Evolutionary conservation across 306 rosid species (phyloP).

Genomic region (Cucumis sativus): DNA sequence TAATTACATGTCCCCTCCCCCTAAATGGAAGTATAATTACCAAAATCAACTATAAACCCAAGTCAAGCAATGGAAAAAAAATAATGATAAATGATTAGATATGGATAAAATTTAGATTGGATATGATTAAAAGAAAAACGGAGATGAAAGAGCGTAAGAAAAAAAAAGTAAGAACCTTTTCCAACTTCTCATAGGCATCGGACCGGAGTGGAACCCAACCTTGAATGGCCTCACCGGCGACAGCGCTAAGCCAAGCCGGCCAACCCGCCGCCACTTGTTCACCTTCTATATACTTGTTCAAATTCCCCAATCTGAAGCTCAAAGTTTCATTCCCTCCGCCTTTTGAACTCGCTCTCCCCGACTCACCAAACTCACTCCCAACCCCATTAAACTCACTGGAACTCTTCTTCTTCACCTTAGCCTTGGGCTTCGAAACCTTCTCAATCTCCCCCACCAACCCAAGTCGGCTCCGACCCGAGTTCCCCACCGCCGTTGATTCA

Average conservation of each 20-base stretch:
- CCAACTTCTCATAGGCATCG: constrained; percentile 85
- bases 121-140: not conserved
- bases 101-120: not conserved
- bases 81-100: not conserved
- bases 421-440: constrained; percentile 6
- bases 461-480: constrained; percentile 32
- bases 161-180: constrained; percentile 37
- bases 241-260: constrained; percentile 96
- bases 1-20: not conserved
- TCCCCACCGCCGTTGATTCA: constrained; percentile 21
- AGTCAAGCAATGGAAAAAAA: not conserved
- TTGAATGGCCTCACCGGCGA: constrained; percentile 88
- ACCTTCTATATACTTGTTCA: constrained; percentile 67
- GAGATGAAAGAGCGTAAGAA: not conserved
- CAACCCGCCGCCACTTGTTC: constrained; percentile 95
- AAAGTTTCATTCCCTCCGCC: constrained; percentile 35
- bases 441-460: constrained; percentile 17
- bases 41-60: not conserved
- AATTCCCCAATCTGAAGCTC: constrained; percentile 73
- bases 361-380: constrained; percentile 66
- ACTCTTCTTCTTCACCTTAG: constrained; percentile 14
- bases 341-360: constrained; percentile 59
- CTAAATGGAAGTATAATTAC: not conserved
- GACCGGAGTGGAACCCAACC: constrained; percentile 91
- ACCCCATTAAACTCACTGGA: constrained; percentile 31